These are phyloP conservation scores for Mycena vulgaris DNA, from an alignment of 768 basidiomycete species.

Conservation along the genomic window DNA sequence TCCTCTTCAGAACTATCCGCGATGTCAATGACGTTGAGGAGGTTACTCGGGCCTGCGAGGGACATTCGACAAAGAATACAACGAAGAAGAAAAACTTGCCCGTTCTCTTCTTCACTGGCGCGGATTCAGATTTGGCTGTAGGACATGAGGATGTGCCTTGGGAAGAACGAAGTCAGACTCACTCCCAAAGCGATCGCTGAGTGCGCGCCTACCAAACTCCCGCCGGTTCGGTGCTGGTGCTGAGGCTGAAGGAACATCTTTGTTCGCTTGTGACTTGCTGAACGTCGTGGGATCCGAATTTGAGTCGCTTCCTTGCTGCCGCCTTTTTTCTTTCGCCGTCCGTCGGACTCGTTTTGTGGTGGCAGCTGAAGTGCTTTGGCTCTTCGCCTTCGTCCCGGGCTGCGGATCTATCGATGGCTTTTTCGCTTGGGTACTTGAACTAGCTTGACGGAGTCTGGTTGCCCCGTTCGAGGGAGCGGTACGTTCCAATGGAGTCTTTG, in stretches of 20 bases:
- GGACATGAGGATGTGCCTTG: background rate
- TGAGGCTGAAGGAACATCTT: conserved; percentile 20
- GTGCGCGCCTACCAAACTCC: conserved; percentile 1
- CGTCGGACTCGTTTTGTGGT: conserved; percentile 22
- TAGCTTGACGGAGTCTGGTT: background rate
- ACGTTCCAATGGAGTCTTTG: background rate
- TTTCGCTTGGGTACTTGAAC: conserved; percentile 10
- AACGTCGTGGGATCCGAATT: background rate
- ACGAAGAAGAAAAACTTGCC: background rate
- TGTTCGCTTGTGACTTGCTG: background rate
- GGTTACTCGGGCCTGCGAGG: background rate
- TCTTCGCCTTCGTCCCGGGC: background rate
- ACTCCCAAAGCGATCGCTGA: conserved; percentile 16
- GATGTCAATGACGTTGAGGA: background rate
- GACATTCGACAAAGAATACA: background rate
- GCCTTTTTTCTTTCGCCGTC: conserved; percentile 26
- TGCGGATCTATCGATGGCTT: background rate
- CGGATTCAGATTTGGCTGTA: conserved; percentile 28
- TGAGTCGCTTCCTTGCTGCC: conserved; percentile 9
- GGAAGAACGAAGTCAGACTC: background rate
- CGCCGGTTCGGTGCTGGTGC: conserved; percentile 15
- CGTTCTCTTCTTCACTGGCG: conserved; percentile 6
- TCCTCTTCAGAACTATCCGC: conserved; percentile 15
- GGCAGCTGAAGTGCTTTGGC: background rate
- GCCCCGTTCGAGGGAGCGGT: background rate